These are phyloP conservation scores for Piromyces finnis DNA, from an alignment of 192 early-diverging fungal species.

Conservation along the genomic window DNA sequence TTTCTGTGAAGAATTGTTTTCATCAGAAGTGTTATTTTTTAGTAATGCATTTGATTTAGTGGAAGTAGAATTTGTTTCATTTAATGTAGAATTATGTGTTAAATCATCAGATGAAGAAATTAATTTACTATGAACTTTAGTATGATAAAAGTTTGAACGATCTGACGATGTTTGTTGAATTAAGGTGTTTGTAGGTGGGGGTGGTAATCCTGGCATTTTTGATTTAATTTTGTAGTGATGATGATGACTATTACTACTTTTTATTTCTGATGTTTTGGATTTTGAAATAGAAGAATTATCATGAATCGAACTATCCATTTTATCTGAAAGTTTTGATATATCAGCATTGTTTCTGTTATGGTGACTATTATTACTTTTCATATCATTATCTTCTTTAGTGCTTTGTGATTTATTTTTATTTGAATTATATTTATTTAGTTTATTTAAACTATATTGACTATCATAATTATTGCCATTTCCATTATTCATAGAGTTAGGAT, in stretches of 20 bases:
- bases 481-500: not conserved
- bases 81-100: too few species aligned
- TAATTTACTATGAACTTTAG: not conserved
- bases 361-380: too few species aligned
- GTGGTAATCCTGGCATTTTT: not conserved
- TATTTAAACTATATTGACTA: not conserved
- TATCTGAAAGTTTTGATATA: too few species aligned
- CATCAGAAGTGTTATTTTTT: too few species aligned
- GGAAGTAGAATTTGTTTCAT: too few species aligned
- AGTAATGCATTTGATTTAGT: too few species aligned
- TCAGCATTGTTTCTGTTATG: too few species aligned
- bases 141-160: not conserved
- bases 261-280: not conserved
- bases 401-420: not conserved
- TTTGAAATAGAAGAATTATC: not conserved
- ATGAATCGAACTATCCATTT: not conserved
- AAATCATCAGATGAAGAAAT: too few species aligned
- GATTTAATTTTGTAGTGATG: not conserved
- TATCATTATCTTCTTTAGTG: too few species aligned
- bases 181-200: not conserved
- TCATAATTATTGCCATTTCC: too few species aligned
- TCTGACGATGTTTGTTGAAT: not conserved
- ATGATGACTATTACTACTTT: not conserved
- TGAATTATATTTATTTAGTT: not conserved
- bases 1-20: too few species aligned